phyloP scores from a whole-genome alignment of 2,329 filamentous ascomycete genomes.

The Orbilia javanica region DNA sequence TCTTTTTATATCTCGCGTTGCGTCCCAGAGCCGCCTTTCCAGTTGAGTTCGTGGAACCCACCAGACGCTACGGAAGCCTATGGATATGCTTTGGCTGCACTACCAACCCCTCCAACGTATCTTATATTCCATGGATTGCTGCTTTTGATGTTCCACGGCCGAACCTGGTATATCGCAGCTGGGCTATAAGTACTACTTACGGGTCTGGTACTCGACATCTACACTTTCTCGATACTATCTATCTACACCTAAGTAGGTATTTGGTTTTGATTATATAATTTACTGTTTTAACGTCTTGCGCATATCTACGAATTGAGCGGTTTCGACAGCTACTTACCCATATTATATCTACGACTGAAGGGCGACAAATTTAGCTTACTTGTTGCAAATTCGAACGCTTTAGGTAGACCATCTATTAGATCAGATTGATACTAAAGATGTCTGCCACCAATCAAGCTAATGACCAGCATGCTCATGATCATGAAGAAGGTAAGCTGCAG shows the following conservation, averaged over 20 bases:
- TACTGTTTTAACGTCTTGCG: too few relatives aligned
- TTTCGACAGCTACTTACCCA: not conserved
- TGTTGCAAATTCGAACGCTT: too few relatives aligned
- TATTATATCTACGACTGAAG: not conserved
- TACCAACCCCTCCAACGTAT: not conserved
- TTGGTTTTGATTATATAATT: not conserved
- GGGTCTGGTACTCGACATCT: not conserved
- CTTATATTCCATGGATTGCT: not conserved
- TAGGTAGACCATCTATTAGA: not conserved
- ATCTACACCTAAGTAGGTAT: too few relatives aligned
- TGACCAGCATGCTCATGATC: slow-evolving; percentile 11
- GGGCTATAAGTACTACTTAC: not conserved
- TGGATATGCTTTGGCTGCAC: not conserved
- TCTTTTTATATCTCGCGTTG: slow-evolving; percentile 22
- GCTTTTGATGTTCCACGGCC: not conserved
- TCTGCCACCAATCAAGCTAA: slow-evolving; percentile 3
- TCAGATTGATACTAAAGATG: not conserved
- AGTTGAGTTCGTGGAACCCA: not conserved
- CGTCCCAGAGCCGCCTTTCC: not conserved
- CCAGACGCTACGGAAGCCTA: slow-evolving; percentile 3
- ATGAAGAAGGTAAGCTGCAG: slow-evolving; percentile 36
- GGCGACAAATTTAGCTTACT: not conserved
- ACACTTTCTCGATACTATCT: not conserved
- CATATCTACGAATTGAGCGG: too few relatives aligned
- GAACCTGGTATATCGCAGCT: not conserved